phyloP scores from a whole-genome alignment of 768 basidiomycete species.

The Pleurotus salmoneostramineus region DNA sequence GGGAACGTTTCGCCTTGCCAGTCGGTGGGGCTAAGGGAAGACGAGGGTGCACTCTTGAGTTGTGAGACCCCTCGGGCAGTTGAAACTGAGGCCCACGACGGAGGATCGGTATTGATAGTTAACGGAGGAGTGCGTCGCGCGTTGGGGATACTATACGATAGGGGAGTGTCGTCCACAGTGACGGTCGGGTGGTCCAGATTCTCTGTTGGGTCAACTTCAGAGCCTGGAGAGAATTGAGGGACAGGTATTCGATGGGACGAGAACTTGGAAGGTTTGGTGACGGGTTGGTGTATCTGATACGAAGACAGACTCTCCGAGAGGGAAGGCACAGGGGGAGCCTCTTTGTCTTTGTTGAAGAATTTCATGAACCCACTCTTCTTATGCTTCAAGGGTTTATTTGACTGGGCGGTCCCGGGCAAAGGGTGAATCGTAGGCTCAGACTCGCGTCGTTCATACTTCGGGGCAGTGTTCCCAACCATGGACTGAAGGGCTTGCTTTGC shows the following conservation, averaged over 20 bases:
- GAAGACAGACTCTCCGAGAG: constrained; percentile 34
- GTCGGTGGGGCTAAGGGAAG: constrained; percentile 12
- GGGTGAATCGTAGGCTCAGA: constrained; percentile 27
- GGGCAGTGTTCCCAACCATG: constrained; percentile 28
- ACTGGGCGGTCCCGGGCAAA: constrained; percentile 10
- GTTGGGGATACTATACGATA: neutral
- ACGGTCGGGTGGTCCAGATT: constrained; percentile 8
- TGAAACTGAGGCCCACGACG: constrained; percentile 15
- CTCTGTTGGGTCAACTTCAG: constrained; percentile 21
- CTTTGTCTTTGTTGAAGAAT: constrained; percentile 53
- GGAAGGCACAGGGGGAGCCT: constrained; percentile 51
- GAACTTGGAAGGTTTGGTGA: constrained; percentile 19
- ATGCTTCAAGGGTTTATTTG: constrained; percentile 55
- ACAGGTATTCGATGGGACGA: constrained; percentile 36
- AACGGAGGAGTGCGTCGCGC: constrained; percentile 31
- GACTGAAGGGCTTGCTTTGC: constrained; percentile 44
- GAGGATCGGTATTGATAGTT: constrained; percentile 35
- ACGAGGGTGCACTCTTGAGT: constrained; percentile 19
- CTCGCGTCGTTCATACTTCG: constrained; percentile 38
- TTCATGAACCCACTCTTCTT: constrained; percentile 84
- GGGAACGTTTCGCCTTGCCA: constrained; percentile 20
- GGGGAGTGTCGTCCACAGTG: too few relatives aligned
- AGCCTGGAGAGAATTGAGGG: constrained; percentile 30
- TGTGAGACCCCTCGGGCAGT: constrained; percentile 19
- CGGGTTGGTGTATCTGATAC: constrained; percentile 19